Evolutionary conservation across 106 monocot species (phyloP).

Genomic region (Ottelia alismoides): DNA sequence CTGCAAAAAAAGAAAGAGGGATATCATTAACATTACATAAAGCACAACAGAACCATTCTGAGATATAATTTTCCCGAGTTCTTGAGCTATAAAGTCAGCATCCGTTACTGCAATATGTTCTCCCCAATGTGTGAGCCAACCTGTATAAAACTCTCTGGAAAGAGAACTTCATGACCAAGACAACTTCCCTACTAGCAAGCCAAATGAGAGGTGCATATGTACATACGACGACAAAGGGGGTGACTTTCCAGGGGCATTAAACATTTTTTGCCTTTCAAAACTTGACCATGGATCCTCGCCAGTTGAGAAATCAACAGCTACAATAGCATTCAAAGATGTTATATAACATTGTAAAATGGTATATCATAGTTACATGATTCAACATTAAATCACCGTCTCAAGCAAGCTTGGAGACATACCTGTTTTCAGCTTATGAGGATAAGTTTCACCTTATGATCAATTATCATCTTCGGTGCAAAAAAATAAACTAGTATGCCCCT

Average conservation of each 20-base stretch:
- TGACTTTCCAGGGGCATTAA: slow-evolving; percentile 87
- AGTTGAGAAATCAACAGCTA: slow-evolving; percentile 97
- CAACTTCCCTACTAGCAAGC: too few relatives aligned
- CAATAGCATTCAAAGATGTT: background rate
- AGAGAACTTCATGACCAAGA: slow-evolving; percentile 7
- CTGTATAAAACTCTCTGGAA: slow-evolving; percentile 94
- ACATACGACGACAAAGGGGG: slow-evolving; percentile 87
- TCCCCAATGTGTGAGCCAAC: slow-evolving; percentile 99
- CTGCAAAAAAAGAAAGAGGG: background rate
- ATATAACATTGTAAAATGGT: too few relatives aligned
- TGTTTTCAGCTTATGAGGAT: too few relatives aligned
- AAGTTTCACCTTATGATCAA: too few relatives aligned
- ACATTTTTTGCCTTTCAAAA: slow-evolving; percentile 84
- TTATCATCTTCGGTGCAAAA: too few relatives aligned
- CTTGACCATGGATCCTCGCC: slow-evolving; percentile 73
- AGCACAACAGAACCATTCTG: slow-evolving; percentile 84
- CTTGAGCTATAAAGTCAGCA: slow-evolving; percentile 45
- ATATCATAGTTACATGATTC: too few relatives aligned
- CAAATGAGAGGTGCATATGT: too few relatives aligned
- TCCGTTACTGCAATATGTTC: slow-evolving; percentile 62
- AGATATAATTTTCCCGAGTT: slow-evolving; percentile 65
- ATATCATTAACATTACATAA: slow-evolving; percentile 45
- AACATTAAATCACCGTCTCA: too few relatives aligned
- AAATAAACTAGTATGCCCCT: too few relatives aligned
- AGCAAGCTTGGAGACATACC: too few relatives aligned